Base-by-base conservation (phyloP, 768 basidiomycete genomes). In the Symmetrospora coprosmae region DNA sequence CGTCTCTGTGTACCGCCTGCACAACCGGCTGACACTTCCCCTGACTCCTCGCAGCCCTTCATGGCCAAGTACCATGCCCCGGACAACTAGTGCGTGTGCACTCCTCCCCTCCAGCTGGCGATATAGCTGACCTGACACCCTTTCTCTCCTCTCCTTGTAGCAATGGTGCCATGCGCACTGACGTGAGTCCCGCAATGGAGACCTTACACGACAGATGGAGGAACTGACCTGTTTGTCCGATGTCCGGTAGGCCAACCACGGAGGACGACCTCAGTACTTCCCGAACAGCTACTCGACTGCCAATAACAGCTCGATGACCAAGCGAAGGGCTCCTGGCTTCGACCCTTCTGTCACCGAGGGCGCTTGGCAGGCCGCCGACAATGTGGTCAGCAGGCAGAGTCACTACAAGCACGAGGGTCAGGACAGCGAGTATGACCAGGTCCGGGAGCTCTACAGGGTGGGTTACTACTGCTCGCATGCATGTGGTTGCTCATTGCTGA, bases 401-500 rank as follows among this genome's bases (percentile, higher is more conserved):
- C 62, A 70, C 67, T 71, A 67, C 66, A 43, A 63, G 19, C 70
- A 72, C 60, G 69, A 72, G 52, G 70, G 70, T 27, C 50, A 68
- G n/a, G 55, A 65, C 11, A 65, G 61, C 64, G 71, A 72, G 65
- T 72, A 72, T 60, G 66, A 67, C 40, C 70, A 71, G 50, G 68
- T 69, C 39, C 49, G 70, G 35, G 70, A 70, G 56, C 65, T 72
- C n/a, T 72, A 72, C 65, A 11, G 9, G 13, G 45, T 47, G 45
- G 45, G 45, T 21, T n/a, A 47, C 25, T 9, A 11, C 17, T 25
- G 13, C 45, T 14, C 11, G n/a, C n/a, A n/a, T n/a, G n/a, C n/a
- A n/a, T n/a, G n/a, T n/a, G n/a, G n/a, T n/a, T n/a, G n/a, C n/a
- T n/a, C n/a, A n/a, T n/a, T n/a, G n/a, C n/a, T n/a, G n/a, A n/a